Evolutionary conservation across 441 rosid species (phyloP).

Genomic region (Breynia disticha): DNA sequence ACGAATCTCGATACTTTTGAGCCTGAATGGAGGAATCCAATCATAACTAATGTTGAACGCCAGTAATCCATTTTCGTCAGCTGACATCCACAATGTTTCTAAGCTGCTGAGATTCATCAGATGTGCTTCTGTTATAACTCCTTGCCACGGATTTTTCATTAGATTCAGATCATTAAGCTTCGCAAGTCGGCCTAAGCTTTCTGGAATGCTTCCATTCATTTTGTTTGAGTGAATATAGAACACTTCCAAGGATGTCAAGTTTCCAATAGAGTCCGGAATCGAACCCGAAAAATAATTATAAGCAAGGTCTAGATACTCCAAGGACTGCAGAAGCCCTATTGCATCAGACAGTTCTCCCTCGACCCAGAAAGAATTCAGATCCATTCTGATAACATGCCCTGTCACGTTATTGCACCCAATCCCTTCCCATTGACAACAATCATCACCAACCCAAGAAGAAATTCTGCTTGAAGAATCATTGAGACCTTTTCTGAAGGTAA

Average conservation of each 20-base stretch:
- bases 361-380: constrained; percentile 19
- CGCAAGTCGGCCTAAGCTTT: constrained; percentile 17
- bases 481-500: constrained; percentile 18
- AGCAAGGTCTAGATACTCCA: constrained; percentile 17
- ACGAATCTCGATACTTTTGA: constrained; percentile 1
- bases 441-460: constrained; percentile 29
- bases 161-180: constrained; percentile 12
- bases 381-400: constrained; percentile 15
- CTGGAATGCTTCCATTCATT: constrained; percentile 21
- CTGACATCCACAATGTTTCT: constrained; percentile 5
- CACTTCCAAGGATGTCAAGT: constrained; percentile 15
- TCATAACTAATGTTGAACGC: constrained; percentile 16
- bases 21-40: constrained; percentile 23
- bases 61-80: constrained; percentile 1
- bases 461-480: constrained; percentile 24
- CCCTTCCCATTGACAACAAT: constrained; percentile 28
- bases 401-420: constrained; percentile 9
- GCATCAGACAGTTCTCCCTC: constrained; percentile 15
- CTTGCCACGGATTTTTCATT: constrained; percentile 18
- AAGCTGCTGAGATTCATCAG: constrained; percentile 22
- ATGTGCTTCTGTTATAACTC: constrained; percentile 18
- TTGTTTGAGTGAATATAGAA: constrained; percentile 14
- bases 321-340: constrained; percentile 11
- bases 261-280: constrained; percentile 23
- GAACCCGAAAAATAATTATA: constrained; percentile 19